Evolutionary conservation across 352 stramenopile genomes (phyloP).

Genomic region (Peronospora destructor): DNA sequence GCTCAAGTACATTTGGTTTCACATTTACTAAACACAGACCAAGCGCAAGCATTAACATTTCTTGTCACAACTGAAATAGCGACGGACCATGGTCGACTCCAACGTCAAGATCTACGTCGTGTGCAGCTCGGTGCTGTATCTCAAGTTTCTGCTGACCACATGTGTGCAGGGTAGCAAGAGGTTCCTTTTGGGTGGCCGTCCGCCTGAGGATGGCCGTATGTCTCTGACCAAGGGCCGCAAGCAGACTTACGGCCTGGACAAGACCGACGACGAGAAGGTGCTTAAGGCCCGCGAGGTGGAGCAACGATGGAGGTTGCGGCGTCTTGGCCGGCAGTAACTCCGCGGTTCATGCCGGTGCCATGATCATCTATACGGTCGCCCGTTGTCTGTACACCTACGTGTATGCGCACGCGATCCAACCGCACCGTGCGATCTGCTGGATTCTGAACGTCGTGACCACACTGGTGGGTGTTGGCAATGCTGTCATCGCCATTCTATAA

Average conservation of each 20-base stretch:
- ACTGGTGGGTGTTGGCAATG: conserved; percentile 31
- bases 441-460: conserved; percentile 26
- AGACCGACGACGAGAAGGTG: conserved; percentile 29
- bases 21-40: too few relatives aligned
- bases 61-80: background rate
- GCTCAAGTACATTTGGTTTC: too few relatives aligned
- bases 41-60: too few relatives aligned
- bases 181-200: conserved; percentile 40
- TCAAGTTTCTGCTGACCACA: conserved; percentile 55
- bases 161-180: conserved; percentile 44
- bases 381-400: conserved; percentile 41
- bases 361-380: conserved; percentile 36
- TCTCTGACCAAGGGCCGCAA: conserved; percentile 18
- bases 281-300: conserved; percentile 30
- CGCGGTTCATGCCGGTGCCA: conserved; percentile 29
- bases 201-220: conserved; percentile 44
- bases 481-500: conserved; percentile 20
- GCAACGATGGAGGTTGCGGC: conserved; percentile 37
- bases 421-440: conserved; percentile 33
- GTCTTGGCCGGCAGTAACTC: conserved; percentile 33
- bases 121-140: conserved; percentile 52
- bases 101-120: conserved; percentile 49
- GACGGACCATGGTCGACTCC: background rate
- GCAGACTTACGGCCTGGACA: conserved; percentile 27
- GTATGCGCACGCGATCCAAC: conserved; percentile 42